Evolutionary conservation across 768 basidiomycete genomes (phyloP).

Genomic region (Hebeloma cylindrosporum): DNA sequence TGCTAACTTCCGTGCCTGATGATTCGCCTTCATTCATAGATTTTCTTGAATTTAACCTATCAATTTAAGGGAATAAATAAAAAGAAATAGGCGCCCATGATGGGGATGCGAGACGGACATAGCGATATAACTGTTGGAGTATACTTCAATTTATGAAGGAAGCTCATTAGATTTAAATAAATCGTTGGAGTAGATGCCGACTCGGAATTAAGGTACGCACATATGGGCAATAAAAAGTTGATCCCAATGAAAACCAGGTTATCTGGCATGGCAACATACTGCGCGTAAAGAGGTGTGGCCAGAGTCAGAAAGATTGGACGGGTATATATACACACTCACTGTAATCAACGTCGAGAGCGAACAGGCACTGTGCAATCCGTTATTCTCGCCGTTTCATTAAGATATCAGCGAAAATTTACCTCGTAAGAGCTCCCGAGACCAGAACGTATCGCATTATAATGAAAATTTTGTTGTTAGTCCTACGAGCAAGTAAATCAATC

Average conservation of each 20-base stretch:
- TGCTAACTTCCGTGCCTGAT: no score
- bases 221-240: slow-evolving; percentile 41
- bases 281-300: no score
- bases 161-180: not conserved
- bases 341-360: slow-evolving; percentile 41
- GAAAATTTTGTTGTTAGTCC: slow-evolving; percentile 32
- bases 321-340: slow-evolving; percentile 23
- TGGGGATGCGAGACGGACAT: slow-evolving; percentile 4
- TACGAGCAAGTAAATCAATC: slow-evolving; percentile 4
- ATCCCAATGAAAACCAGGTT: slow-evolving; percentile 43
- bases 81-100: no score
- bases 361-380: slow-evolving; percentile 34
- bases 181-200: not conserved
- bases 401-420: slow-evolving; percentile 15
- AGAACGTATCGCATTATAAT: slow-evolving; percentile 35
- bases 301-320: slow-evolving; percentile 30
- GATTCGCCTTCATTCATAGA: no score
- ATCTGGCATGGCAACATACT: slow-evolving; percentile 15
- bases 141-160: no score
- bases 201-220: slow-evolving; percentile 24
- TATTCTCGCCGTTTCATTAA: not conserved
- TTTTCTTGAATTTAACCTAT: slow-evolving; percentile 8
- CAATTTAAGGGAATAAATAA: not conserved
- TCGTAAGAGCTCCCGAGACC: slow-evolving; percentile 35
- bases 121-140: slow-evolving; percentile 14